Conservation (phyloP, 805 yeast species). For the Yarrowia sp. region DNA sequence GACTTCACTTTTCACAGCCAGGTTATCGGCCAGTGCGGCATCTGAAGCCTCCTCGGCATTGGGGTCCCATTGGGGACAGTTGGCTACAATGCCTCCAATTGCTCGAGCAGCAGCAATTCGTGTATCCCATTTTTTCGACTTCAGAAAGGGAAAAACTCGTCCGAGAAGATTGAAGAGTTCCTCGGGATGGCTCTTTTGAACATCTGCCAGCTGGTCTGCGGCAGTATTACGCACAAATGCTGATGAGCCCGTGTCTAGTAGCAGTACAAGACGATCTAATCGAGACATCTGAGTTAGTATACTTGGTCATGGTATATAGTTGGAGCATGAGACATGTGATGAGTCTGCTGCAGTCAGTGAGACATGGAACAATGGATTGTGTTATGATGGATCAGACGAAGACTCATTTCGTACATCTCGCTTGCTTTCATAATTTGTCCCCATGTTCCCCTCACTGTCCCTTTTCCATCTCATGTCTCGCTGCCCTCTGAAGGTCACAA, state of each 20-base stretch:
- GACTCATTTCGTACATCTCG: no score
- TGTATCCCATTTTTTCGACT: constrained; percentile 92
- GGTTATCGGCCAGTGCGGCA: constrained; percentile 28
- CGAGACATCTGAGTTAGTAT: constrained; percentile 53
- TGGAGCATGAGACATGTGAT: neutral
- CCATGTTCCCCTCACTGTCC: no score
- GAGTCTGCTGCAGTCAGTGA: neutral
- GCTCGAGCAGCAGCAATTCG: constrained; percentile 94
- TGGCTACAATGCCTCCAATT: constrained; percentile 86
- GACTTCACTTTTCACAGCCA: constrained; percentile 30
- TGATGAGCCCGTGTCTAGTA: constrained; percentile 92
- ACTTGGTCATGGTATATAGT: no score
- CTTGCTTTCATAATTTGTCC: no score
- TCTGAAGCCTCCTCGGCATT: constrained; percentile 50
- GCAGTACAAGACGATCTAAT: constrained; percentile 62
- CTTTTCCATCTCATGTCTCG: no score
- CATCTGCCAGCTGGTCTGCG: constrained; percentile 93
- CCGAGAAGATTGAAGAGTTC: constrained; percentile 83
- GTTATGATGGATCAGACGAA: no score
- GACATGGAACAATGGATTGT: neutral
- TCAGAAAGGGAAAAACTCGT: constrained; percentile 87
- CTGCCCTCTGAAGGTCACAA: no score
- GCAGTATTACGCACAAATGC: constrained; percentile 93
- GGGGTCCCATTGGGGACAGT: constrained; percentile 86
- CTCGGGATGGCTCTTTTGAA: constrained; percentile 94